Conservation (phyloP, 345 rosid genomes). For the Eucalyptus pauciflora region DNA sequence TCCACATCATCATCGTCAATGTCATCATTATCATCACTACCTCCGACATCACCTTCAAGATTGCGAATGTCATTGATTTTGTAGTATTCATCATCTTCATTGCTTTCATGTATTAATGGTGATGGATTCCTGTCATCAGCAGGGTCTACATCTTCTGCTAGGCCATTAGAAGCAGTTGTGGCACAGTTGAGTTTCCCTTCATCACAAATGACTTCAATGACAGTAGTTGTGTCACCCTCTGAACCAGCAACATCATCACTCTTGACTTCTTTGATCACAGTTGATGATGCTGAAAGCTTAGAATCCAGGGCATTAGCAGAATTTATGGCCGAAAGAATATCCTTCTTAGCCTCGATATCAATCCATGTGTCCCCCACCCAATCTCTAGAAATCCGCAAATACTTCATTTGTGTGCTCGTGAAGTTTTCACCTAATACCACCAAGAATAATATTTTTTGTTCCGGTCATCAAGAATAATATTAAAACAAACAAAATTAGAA, state of each 20-base stretch:
- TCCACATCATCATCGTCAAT: neutral
- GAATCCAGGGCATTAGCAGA: constrained; percentile 17
- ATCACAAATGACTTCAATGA: constrained; percentile 10
- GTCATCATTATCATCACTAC: neutral
- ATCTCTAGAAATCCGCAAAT: constrained; percentile 68
- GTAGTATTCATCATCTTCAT: constrained; percentile 16
- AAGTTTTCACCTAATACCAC: constrained; percentile 51
- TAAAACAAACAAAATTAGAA: neutral
- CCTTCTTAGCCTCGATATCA: constrained; percentile 48
- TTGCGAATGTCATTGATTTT: constrained; percentile 8
- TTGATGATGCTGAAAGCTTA: constrained; percentile 33
- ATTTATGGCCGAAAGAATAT: constrained; percentile 45
- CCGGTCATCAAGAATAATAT: neutral
- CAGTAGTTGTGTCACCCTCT: constrained; percentile 2
- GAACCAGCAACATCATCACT: constrained; percentile 5
- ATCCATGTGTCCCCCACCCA: constrained; percentile 77
- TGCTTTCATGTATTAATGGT: constrained; percentile 15
- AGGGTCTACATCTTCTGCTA: constrained; percentile 17
- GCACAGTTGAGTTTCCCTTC: constrained; percentile 22
- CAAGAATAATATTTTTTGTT: neutral
- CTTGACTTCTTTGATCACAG: constrained; percentile 22
- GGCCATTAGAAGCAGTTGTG: constrained; percentile 6
- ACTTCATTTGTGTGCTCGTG: constrained; percentile 41
- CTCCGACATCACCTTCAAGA: constrained; percentile 9
- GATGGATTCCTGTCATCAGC: constrained; percentile 5